phyloP scores from a whole-genome alignment of 1,139 yeast genomes.

The Blastobotrys serpentis region DNA sequence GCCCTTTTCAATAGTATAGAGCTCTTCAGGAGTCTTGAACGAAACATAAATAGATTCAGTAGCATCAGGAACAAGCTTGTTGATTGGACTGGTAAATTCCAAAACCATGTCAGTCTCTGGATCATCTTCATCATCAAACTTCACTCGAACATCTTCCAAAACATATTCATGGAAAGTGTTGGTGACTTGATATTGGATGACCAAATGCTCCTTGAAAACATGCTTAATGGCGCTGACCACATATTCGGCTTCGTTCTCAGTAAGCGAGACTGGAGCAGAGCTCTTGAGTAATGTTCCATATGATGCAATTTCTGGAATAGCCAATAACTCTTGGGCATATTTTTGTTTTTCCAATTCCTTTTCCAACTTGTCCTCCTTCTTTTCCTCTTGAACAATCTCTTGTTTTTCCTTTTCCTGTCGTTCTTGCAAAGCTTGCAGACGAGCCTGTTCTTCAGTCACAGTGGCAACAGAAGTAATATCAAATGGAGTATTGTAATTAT shows the following conservation, averaged over 20 bases:
- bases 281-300: conserved; percentile 79
- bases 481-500: conserved; percentile 63
- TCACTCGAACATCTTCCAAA: conserved; percentile 72
- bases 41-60: conserved; percentile 80
- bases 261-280: conserved; percentile 64
- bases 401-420: conserved; percentile 20
- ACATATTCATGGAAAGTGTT: conserved; percentile 80
- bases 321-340: conserved; percentile 63
- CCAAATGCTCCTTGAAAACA: conserved; percentile 70
- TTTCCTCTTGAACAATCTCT: conserved; percentile 41
- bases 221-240: conserved; percentile 85
- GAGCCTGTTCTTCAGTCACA: conserved; percentile 61
- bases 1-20: conserved; percentile 53
- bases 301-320: conserved; percentile 64
- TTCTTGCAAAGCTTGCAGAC: conserved; percentile 52
- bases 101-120: conserved; percentile 54
- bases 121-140: conserved; percentile 34
- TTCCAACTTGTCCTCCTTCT: conserved; percentile 41
- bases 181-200: conserved; percentile 78
- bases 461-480: conserved; percentile 66
- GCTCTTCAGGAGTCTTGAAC: conserved; percentile 56
- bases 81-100: conserved; percentile 75
- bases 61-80: conserved; percentile 66
- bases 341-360: conserved; percentile 49
- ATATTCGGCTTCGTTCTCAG: conserved; percentile 92